Percentiles rank a stretch among this genome's conserved stretches.
Conservation (phyloP, 768 basidiomycete species). For the Lyophyllum semitale region DNA sequence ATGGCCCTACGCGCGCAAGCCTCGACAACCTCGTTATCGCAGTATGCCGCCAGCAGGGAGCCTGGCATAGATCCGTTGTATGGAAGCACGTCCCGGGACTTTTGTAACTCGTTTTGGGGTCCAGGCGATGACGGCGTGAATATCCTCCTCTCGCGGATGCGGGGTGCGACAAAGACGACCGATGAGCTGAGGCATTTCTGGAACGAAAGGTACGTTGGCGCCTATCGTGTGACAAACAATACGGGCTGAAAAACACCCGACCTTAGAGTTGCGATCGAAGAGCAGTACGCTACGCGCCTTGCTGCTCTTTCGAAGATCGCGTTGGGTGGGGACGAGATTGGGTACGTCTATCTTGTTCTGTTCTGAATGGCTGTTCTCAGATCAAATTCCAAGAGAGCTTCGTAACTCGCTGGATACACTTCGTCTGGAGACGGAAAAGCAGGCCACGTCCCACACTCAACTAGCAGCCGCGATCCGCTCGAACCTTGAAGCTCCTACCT, state of each 20-base stretch:
- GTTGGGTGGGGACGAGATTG: slow-evolving; percentile 89
- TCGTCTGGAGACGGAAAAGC: slow-evolving; percentile 79
- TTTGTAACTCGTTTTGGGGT: slow-evolving; percentile 98
- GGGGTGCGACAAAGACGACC: slow-evolving; percentile 80
- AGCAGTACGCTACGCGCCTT: slow-evolving; percentile 88
- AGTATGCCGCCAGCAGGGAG: slow-evolving; percentile 55
- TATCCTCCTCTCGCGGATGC: slow-evolving; percentile 85
- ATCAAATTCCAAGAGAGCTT: slow-evolving; percentile 63
- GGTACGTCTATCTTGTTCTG: slow-evolving; percentile 53
- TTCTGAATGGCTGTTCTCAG: slow-evolving; percentile 2
- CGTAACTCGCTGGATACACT: slow-evolving; percentile 80
- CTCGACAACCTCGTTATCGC: slow-evolving; percentile 71
- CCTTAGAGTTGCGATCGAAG: slow-evolving; percentile 86
- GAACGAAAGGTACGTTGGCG: slow-evolving; percentile 80
- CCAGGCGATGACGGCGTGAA: slow-evolving; percentile 82
- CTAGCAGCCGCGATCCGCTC: slow-evolving; percentile 73
- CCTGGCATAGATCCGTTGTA: slow-evolving; percentile 47
- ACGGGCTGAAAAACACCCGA: slow-evolving; percentile 6
- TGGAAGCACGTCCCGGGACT: slow-evolving; percentile 54
- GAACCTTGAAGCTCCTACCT: slow-evolving; percentile 67
- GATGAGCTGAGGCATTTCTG: slow-evolving; percentile 89
- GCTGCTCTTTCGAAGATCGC: slow-evolving; percentile 74
- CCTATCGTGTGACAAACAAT: neutral
- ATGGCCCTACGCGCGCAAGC: slow-evolving; percentile 72
- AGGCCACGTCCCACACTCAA: slow-evolving; percentile 68